Evolutionary conservation across 257 asterid genomes (phyloP), one percentile per base, ranked within the genome.

Genomic region (Gentiana dahurica): DNA sequence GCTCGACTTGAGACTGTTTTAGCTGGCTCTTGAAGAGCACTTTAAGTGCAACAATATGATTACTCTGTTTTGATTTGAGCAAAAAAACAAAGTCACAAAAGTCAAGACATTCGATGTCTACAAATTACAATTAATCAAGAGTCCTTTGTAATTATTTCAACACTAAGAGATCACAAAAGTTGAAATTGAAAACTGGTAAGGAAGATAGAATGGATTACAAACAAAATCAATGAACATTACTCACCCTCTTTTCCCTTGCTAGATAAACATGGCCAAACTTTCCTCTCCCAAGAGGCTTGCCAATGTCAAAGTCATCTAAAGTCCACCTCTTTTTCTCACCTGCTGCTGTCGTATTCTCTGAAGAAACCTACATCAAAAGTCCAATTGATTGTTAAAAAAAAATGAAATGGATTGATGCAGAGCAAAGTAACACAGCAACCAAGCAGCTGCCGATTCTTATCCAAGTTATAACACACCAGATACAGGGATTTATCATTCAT

Each of bases 211-310:
- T 10, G 48, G 39, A 35, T 8, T 51, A 24, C 54, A 53, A 37
- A 6, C 32, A 45, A 36, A 10, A 24, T 43, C 5, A 46, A 57
- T 24, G 24, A 24, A 24, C 24, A 56, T 48, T 36, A 75, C 76
- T 60, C 3, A 81, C 97, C 94, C 73, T 85, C 72, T 82, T 88
- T 61, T 88, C 97, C 75, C 83, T 83, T 12, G 95, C 91, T 41
- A 89, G 74, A 73, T 85, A 88, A 47, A 88, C 97, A 64, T 88
- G 95, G 5, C 97, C 95, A 70, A 88, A 88, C 71, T 89, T 89
- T 57, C 95, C 97, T 71, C 93, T 77, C 36, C 97, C 95, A 11
- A 88, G 95, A 68, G 96, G 94, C 79, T 85, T 88, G 63, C 96
- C 96, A 36, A 88, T 77, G 67, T 88, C 95, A 12, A 85, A 88